These are phyloP conservation scores for Aspergillus viridinutans DNA, from an alignment of 2,329 filamentous ascomycete genomes.

Conservation along the genomic window DNA sequence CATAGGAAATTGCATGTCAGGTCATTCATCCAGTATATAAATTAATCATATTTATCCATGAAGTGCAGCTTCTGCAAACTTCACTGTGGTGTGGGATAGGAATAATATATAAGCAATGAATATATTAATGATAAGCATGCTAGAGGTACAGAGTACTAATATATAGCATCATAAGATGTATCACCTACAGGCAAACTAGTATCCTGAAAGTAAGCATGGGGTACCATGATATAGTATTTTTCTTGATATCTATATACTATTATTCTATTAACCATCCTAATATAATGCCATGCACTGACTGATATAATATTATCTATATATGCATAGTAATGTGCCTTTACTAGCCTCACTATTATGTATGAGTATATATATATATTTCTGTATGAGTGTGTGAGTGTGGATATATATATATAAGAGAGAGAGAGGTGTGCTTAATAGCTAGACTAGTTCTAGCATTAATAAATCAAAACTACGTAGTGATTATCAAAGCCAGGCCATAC, in stretches of 20 bases:
- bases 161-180: background rate
- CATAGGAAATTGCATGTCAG: background rate
- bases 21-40: too few relatives aligned
- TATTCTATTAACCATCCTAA: background rate
- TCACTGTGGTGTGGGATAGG: background rate
- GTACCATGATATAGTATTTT: background rate
- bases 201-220: background rate
- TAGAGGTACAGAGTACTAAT: background rate
- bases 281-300: background rate
- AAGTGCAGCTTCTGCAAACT: background rate
- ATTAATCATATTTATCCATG: background rate
- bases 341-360: too few relatives aligned
- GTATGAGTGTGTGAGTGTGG: too few relatives aligned
- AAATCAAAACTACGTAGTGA: too few relatives aligned
- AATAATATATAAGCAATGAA: background rate
- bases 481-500: too few relatives aligned
- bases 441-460: too few relatives aligned
- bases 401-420: too few relatives aligned
- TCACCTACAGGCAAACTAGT: background rate
- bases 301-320: background rate
- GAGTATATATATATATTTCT: too few relatives aligned
- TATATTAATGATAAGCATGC: background rate
- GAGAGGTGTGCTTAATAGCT: too few relatives aligned
- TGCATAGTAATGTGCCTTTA: background rate
- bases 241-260: background rate